These are phyloP conservation scores for Ramalina intermedia DNA, from an alignment of 495 filamentous ascomycete species.

Conservation along the genomic window DNA sequence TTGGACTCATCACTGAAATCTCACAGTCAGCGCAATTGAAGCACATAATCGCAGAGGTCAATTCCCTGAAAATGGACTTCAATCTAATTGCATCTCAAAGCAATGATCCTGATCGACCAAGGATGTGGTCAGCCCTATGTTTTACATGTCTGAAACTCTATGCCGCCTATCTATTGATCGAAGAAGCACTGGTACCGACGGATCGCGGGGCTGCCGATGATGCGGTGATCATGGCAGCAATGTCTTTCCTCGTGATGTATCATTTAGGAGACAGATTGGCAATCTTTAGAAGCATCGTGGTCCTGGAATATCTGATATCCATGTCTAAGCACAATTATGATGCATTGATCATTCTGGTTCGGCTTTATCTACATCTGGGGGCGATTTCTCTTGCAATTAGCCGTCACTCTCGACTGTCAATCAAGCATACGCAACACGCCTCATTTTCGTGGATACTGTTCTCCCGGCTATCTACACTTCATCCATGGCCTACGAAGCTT, in stretches of 20 bases:
- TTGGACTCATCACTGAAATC: slow-evolving; percentile 4
- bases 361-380: slow-evolving; percentile 39
- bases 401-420: slow-evolving; percentile 38
- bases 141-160: slow-evolving; percentile 35
- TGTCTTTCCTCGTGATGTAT: slow-evolving; percentile 34
- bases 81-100: slow-evolving; percentile 31
- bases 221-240: slow-evolving; percentile 39
- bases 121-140: slow-evolving; percentile 30
- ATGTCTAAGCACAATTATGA: slow-evolving; percentile 45
- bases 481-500: slow-evolving; percentile 24
- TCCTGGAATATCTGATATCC: slow-evolving; percentile 34
- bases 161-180: slow-evolving; percentile 15
- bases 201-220: slow-evolving; percentile 46
- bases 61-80: slow-evolving; percentile 43
- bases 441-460: slow-evolving; percentile 42
- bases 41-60: slow-evolving; percentile 30
- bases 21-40: not conserved
- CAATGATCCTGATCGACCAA: slow-evolving; percentile 16
- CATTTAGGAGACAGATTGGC: slow-evolving; percentile 19
- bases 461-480: slow-evolving; percentile 42
- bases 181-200: slow-evolving; percentile 23
- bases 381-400: slow-evolving; percentile 38
- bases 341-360: slow-evolving; percentile 37
- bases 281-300: slow-evolving; percentile 35
- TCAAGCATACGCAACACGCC: slow-evolving; percentile 48